Evolutionary conservation across 805 yeast genomes (phyloP), one percentile per base, ranked within the genome.

Genomic region (Saccharomycopsis babjevae): DNA sequence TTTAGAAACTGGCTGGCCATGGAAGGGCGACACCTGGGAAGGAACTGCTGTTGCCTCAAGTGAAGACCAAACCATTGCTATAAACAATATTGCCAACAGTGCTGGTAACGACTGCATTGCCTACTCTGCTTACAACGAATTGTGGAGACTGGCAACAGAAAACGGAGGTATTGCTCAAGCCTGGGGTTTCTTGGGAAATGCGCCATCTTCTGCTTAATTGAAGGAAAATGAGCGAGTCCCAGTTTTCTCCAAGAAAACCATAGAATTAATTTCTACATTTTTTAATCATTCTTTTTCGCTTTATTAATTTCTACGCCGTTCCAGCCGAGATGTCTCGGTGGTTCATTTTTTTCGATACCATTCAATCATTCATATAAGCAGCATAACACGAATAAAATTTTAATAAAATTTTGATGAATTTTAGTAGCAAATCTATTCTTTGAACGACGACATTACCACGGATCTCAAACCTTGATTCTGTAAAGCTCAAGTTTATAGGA

Each of bases 1-100:
- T 65, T 76, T 83, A 61, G 89, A 84, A 73, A 79, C 86, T 57
- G 89, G 89, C 50, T 84, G 89, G 89, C 89, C 89, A 68, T 79
- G 86, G 25, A 68, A 76, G 66, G 89, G 89, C 68, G 70, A 74
- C 64, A 67, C 77, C 61, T 79, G 75, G 66, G 79, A 76, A 66
- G 85, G 84, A 61, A 63, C 65, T 56, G 83, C 84, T 66, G 83
- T 83, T 40, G 88, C 88, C 55, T 80, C 84, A 25, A 66, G 66
- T 38, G 70, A 66, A 4, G 81, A 84, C 74, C 88, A 84, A 71
- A 69, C 73, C 28, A 65, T 74, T 11, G 86, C 87, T 13, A 68
- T 84, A 56, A 69, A 78, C 64, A 73, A 83, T 61, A 81, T 84
- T 60, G 78, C 76, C 32, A 68, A 73, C 5, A 63, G 71, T 1